These are phyloP conservation scores for Leccinum obscurum DNA, from an alignment of 768 basidiomycete species.

Conservation along the genomic window DNA sequence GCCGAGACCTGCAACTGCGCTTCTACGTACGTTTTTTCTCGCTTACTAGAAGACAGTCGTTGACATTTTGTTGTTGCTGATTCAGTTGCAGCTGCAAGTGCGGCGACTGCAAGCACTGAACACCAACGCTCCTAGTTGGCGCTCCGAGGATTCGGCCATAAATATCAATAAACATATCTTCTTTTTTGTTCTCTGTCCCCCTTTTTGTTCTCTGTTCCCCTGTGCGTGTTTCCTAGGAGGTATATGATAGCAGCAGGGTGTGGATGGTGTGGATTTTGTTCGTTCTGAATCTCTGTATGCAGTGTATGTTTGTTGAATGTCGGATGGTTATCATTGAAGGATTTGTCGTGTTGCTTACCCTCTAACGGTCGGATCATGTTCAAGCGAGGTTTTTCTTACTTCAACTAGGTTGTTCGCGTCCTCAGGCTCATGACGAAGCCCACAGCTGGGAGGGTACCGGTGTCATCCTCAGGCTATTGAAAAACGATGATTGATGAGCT, in stretches of 20 bases:
- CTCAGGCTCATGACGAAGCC: no score
- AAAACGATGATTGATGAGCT: no score
- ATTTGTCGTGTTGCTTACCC: not conserved
- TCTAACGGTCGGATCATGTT: no score
- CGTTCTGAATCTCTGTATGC: no score
- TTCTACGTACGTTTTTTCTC: slow-evolving; percentile 5
- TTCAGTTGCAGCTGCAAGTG: slow-evolving; percentile 22
- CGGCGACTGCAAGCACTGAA: slow-evolving; percentile 22
- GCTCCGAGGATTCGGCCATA: not conserved
- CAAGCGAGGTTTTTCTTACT: no score
- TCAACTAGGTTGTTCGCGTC: no score
- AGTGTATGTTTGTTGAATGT: not conserved
- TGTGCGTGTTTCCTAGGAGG: no score
- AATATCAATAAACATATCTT: not conserved
- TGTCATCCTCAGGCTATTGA: no score
- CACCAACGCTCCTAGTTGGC: not conserved
- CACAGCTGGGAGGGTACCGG: no score
- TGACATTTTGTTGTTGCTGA: not conserved
- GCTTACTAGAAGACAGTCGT: no score
- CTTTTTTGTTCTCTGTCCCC: not conserved
- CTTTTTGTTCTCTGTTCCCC: not conserved
- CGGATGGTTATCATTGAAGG: not conserved
- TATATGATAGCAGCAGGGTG: no score
- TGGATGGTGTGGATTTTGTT: no score
- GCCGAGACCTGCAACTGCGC: slow-evolving; percentile 13